These are phyloP conservation scores for Lepiota venenata DNA, from an alignment of 768 basidiomycete species.

Conservation along the genomic window DNA sequence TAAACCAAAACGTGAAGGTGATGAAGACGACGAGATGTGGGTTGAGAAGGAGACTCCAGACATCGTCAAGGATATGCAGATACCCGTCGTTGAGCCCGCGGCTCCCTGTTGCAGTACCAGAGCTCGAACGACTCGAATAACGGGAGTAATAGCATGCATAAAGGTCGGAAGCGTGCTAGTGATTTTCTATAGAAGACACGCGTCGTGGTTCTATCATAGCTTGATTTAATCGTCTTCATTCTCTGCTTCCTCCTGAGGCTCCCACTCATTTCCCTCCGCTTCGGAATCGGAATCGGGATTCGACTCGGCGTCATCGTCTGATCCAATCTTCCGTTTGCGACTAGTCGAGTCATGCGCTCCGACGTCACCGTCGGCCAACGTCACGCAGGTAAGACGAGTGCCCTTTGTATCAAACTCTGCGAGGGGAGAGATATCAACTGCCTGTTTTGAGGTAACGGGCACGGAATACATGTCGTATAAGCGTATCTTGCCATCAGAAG, in stretches of 20 bases:
- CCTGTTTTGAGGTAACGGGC: conserved; percentile 23
- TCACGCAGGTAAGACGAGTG: conserved; percentile 73
- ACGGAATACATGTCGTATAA: conserved; percentile 67
- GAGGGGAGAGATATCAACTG: conserved; percentile 47
- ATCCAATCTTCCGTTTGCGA: conserved; percentile 25
- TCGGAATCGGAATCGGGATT: conserved; percentile 19
- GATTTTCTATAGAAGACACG: conserved; percentile 60
- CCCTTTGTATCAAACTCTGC: conserved; percentile 82
- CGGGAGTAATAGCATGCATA: conserved; percentile 18
- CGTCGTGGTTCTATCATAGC: conserved; percentile 2
- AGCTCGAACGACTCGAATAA: conserved; percentile 15
- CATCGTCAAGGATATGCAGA: conserved; percentile 35
- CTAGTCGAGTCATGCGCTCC: conserved; percentile 9
- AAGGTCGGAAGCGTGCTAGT: conserved; percentile 65
- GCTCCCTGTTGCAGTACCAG: no score
- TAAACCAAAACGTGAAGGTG: conserved; percentile 29
- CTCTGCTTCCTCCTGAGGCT: conserved; percentile 27
- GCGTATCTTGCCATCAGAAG: conserved; percentile 86
- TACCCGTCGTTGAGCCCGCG: background rate
- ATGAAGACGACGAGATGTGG: conserved; percentile 57
- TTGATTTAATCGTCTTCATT: conserved; percentile 25
- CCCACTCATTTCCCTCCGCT: conserved; percentile 23
- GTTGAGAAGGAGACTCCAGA: conserved; percentile 52
- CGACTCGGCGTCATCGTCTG: conserved; percentile 17
- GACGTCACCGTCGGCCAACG: conserved; percentile 30